These are phyloP conservation scores for Corynespora cassiicola DNA, from an alignment of 2,329 filamentous ascomycete genomes.

Conservation along the genomic window DNA sequence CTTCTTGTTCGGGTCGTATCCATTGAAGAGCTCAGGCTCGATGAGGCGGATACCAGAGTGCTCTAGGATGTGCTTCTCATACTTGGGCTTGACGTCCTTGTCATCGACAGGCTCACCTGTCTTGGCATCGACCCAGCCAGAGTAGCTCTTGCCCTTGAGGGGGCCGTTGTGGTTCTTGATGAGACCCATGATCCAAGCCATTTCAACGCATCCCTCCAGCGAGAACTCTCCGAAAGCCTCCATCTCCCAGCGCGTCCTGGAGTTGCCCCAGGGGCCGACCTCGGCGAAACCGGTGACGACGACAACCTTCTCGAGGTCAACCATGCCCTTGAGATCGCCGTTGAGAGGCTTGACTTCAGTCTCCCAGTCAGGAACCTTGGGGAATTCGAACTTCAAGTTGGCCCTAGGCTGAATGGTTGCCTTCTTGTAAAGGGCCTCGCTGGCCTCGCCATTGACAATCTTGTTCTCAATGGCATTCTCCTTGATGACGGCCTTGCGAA, in stretches of 20 bases:
- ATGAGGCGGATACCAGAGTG: constrained; percentile 98
- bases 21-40: constrained; percentile 94
- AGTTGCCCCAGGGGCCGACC: constrained; percentile 97
- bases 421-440: constrained; percentile 92
- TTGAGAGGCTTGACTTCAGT: constrained; percentile 88
- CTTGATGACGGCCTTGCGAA: constrained; percentile 91
- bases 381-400: constrained; percentile 98
- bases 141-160: constrained; percentile 95
- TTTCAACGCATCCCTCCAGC: constrained; percentile 95
- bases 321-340: constrained; percentile 91
- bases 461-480: constrained; percentile 97
- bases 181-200: constrained; percentile 99
- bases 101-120: constrained; percentile 94
- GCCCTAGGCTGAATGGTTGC: constrained; percentile 91
- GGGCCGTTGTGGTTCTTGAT: constrained; percentile 98
- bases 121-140: constrained; percentile 96
- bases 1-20: constrained; percentile 98
- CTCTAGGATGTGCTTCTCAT: constrained; percentile 95
- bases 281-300: constrained; percentile 97
- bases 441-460: constrained; percentile 92
- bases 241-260: constrained; percentile 98
- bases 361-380: constrained; percentile 88
- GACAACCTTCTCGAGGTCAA: constrained; percentile 96
- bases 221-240: constrained; percentile 97
- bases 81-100: constrained; percentile 97